Evolutionary conservation across 225 moss, liverwort and hornwort species (phyloP), one percentile per base, ranked within the genome.

Genomic region (Straminergon stramineum): DNA sequence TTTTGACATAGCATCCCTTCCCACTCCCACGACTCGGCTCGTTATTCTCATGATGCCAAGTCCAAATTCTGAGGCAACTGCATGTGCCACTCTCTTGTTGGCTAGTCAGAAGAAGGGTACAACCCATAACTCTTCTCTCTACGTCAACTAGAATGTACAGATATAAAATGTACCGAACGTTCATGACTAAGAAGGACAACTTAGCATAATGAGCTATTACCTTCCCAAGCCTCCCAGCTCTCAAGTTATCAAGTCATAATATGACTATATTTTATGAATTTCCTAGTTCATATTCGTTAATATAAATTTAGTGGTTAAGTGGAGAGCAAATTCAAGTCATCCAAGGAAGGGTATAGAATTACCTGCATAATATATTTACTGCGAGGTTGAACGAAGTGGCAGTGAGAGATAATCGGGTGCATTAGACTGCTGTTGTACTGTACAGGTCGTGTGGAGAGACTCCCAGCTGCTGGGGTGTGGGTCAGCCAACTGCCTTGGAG

Each of bases 371-470:
- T 56, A 9, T 55, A 30, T 41, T 63, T 58, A 53, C 45, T 78
- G 41, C 52, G 61, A 84, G 61, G 83, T 67, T 65, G 35, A 48
- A 85, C 31, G 43, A 58, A 75, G 55, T 79, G 78, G 57, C 26
- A 58, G 45, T 52, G 52, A 79, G 15, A 66, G 26, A 43, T 73
- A 39, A 68, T n/a, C 37, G 27, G 41, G 52, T 80, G 79, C 62
- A 35, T 82, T 83, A 32, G 39, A 63, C n/a, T 57, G 58, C 60
- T 37, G 28, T 64, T 88, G 85, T 70, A 71, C 90, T 75, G 31
- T 75, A 19, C 19, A 95, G 95, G 92, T 95, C 34, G 91, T 94
- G 35, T 95, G 94, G 94, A 81, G 87, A 81, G 86, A 89, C 68
- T 89, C 92, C 62, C 76, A 74, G 55, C 43, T 86, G 12, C 52